Conservation (phyloP, 768 basidiomycete genomes). For the Trametes maxima region DNA sequence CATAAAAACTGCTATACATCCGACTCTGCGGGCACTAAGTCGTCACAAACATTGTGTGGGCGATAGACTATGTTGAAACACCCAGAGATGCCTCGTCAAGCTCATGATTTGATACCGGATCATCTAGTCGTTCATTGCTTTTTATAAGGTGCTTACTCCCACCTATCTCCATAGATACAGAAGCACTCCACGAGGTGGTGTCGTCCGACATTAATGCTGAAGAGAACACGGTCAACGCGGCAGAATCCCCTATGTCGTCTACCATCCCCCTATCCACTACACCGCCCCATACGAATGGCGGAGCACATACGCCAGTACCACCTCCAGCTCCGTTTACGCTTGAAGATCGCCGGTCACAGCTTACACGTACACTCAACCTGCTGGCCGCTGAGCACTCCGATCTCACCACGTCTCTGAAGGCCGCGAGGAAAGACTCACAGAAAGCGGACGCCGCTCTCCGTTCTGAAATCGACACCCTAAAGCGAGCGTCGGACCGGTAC, state of each 20-base stretch:
- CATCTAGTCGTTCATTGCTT: neutral
- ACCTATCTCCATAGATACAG: conserved; percentile 13
- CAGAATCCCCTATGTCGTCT: conserved; percentile 14
- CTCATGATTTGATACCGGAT: neutral
- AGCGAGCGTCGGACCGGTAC: conserved; percentile 82
- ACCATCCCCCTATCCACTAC: conserved; percentile 13
- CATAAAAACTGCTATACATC: neutral
- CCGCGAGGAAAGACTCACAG: conserved; percentile 78
- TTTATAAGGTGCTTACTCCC: neutral
- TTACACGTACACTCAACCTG: conserved; percentile 66
- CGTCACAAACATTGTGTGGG: neutral
- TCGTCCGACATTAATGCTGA: conserved; percentile 12
- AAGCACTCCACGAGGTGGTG: conserved; percentile 13
- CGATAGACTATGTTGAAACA: too few species aligned
- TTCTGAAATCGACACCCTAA: conserved; percentile 81
- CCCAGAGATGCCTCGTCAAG: neutral
- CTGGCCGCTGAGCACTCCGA: conserved; percentile 69
- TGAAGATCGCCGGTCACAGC: conserved; percentile 66
- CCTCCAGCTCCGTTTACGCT: conserved; percentile 47
- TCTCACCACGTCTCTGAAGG: conserved; percentile 70
- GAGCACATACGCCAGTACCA: conserved; percentile 24
- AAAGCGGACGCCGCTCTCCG: conserved; percentile 81
- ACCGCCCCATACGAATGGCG: conserved; percentile 7
- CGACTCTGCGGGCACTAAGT: conserved; percentile 6
- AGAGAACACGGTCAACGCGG: conserved; percentile 2